Conservation (phyloP, 2,329 filamentous ascomycete species). For the Cordyceps cicadae region DNA sequence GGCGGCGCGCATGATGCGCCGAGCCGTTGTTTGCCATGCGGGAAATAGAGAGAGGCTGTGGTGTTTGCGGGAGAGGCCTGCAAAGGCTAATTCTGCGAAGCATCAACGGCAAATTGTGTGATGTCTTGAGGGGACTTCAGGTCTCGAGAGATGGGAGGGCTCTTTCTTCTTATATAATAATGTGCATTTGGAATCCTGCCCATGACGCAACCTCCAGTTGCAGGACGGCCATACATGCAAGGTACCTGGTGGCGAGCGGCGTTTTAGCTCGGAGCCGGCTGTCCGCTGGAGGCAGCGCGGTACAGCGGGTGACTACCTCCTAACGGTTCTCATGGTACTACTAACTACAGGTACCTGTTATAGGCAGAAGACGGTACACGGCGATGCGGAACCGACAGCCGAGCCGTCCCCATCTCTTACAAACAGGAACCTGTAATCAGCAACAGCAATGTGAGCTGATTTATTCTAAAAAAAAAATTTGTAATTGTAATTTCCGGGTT, state of each 20-base stretch:
- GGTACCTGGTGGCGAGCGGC: not conserved
- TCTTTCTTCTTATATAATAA: not conserved
- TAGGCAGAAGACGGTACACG: not conserved
- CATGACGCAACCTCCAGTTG: constrained; percentile 5
- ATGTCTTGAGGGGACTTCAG: not conserved
- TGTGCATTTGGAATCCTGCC: not conserved
- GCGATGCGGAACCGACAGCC: constrained; percentile 8
- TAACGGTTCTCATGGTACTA: no score
- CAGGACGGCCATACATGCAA: no score
- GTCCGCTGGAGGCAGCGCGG: not conserved
- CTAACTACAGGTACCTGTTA: no score
- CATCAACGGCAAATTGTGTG: constrained; percentile 4
- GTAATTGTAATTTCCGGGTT: not conserved
- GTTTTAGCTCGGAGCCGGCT: not conserved
- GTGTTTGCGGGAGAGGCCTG: constrained; percentile 7
- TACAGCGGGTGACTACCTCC: not conserved
- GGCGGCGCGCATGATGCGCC: not conserved
- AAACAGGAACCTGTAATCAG: not conserved
- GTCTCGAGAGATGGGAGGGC: not conserved
- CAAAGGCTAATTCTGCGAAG: constrained; percentile 4
- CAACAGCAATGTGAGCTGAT: not conserved
- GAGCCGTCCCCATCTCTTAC: not conserved
- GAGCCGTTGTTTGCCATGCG: constrained; percentile 4
- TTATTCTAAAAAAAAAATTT: no score
- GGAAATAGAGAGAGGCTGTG: not conserved